Percentiles rank a stretch among this genome's conserved stretches.
These are phyloP conservation scores for Phaeosphaeriaceae sp. DNA, from an alignment of 2,329 filamentous ascomycete genomes.

Conservation along the genomic window DNA sequence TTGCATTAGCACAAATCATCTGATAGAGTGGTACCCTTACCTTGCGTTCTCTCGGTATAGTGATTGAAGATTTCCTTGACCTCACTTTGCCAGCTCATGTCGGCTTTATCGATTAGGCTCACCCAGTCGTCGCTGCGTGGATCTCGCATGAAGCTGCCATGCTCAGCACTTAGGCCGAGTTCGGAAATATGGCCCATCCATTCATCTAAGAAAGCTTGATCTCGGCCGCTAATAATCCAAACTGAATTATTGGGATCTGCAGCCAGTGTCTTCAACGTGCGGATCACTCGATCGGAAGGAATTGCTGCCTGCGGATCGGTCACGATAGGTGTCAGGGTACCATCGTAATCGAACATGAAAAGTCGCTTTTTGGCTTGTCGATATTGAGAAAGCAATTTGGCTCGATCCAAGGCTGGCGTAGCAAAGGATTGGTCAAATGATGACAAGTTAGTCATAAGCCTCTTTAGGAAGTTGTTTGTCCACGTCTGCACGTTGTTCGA, in stretches of 20 bases:
- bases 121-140: constrained; percentile 81
- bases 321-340: constrained; percentile 92
- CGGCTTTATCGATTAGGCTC: constrained; percentile 82
- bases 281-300: constrained; percentile 81
- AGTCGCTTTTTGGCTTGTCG: constrained; percentile 76
- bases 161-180: constrained; percentile 94
- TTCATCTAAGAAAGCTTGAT: constrained; percentile 87
- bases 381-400: constrained; percentile 75
- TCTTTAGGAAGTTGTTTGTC: constrained; percentile 79
- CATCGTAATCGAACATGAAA: constrained; percentile 99
- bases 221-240: constrained; percentile 98
- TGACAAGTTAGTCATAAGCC: constrained; percentile 79
- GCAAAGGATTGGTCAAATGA: constrained; percentile 76
- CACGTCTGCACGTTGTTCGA: constrained; percentile 86
- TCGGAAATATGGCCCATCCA: constrained; percentile 90
- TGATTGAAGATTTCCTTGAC: constrained; percentile 84
- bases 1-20: constrained; percentile 16
- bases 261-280: constrained; percentile 78
- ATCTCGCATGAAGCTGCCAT: constrained; percentile 91
- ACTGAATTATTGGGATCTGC: constrained; percentile 83
- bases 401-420: constrained; percentile 82
- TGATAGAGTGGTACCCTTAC: constrained; percentile 53
- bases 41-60: constrained; percentile 85
- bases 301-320: constrained; percentile 88
- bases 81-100: constrained; percentile 92